phyloP scores from a whole-genome alignment of 495 filamentous ascomycete species.

The Parathielavia hyrcaniae region DNA sequence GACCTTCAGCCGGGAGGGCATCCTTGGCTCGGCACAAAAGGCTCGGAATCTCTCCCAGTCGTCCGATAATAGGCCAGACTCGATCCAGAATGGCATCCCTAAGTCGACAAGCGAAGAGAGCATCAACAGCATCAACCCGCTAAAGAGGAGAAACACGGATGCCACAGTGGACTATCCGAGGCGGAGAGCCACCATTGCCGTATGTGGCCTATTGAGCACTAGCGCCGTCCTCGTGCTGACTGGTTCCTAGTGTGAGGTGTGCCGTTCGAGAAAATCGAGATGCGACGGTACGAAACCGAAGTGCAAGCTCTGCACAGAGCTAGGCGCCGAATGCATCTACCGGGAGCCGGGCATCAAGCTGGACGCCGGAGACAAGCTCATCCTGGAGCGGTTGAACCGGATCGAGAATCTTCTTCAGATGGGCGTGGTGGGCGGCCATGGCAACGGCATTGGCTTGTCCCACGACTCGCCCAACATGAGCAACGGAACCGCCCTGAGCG shows the following conservation, averaged over 20 bases:
- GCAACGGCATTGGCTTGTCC: slow-evolving; percentile 38
- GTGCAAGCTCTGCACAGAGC: slow-evolving; percentile 74
- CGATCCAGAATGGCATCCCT: slow-evolving; percentile 39
- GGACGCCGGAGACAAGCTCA: slow-evolving; percentile 78
- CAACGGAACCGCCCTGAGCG: slow-evolving; percentile 60
- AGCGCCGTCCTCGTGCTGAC: slow-evolving; percentile 23
- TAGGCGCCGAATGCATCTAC: slow-evolving; percentile 77
- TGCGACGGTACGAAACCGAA: slow-evolving; percentile 80
- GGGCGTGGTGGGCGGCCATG: slow-evolving; percentile 47
- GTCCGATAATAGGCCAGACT: slow-evolving; percentile 40
- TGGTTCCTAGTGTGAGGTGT: slow-evolving; percentile 68
- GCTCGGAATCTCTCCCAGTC: slow-evolving; percentile 50
- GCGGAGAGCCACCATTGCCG: slow-evolving; percentile 65
- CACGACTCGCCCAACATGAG: slow-evolving; percentile 63
- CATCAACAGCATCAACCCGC: slow-evolving; percentile 47
- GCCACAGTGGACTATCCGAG: slow-evolving; percentile 62
- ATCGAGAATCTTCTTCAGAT: slow-evolving; percentile 74
- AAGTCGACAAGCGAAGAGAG: slow-evolving; percentile 47
- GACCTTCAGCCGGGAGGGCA: slow-evolving; percentile 51
- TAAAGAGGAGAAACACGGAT: slow-evolving; percentile 61
- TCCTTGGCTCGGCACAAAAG: slow-evolving; percentile 53
- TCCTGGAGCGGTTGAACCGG: slow-evolving; percentile 65
- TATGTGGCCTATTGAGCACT: slow-evolving; percentile 37
- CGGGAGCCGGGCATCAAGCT: slow-evolving; percentile 82
- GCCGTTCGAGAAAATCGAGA: slow-evolving; percentile 73